A percentile compares a stretch with the other conserved stretches of the same genome.
phyloP scores from a whole-genome alignment of 2,329 filamentous ascomycete genomes.

The Fusarium beomiforme region DNA sequence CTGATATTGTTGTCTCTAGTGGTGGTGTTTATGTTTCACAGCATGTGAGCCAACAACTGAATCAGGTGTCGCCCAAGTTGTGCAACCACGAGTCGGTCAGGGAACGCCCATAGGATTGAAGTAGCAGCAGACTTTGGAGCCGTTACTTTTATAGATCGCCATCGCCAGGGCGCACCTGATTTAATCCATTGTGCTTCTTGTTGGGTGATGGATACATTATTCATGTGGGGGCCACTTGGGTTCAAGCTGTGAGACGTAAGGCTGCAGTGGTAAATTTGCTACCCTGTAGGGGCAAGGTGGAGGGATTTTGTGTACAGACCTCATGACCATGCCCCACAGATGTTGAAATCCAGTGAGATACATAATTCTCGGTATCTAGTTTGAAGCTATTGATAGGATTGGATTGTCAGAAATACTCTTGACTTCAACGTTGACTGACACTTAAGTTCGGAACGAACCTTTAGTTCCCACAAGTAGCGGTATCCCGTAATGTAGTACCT shows the following conservation, averaged over 20 bases:
- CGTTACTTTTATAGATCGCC: not conserved
- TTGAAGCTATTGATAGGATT: not conserved
- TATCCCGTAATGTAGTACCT: too few species aligned
- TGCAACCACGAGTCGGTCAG: conserved; percentile 3
- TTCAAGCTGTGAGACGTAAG: not conserved
- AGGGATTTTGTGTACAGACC: conserved; percentile 12
- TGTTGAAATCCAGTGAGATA: not conserved
- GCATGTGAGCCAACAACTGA: conserved; percentile 22
- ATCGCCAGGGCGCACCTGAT: not conserved
- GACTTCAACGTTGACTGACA: not conserved
- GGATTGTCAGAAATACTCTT: not conserved
- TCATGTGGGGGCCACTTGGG: not conserved
- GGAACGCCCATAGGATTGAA: not conserved
- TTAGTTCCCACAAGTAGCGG: not conserved
- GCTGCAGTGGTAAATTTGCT: not conserved
- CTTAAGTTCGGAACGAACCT: conserved; percentile 1
- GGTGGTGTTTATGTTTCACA: conserved; percentile 11
- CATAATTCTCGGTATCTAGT: not conserved
- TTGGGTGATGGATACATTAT: conserved; percentile 5
- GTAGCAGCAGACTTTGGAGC: not conserved
- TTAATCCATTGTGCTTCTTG: not conserved
- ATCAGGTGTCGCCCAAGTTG: conserved; percentile 9
- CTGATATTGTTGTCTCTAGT: not conserved
- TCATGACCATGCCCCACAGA: conserved; percentile 12
- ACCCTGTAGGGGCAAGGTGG: conserved; percentile 16